phyloP scores from a whole-genome alignment of 495 filamentous ascomycete species.

The Annulohypoxylon nitens region DNA sequence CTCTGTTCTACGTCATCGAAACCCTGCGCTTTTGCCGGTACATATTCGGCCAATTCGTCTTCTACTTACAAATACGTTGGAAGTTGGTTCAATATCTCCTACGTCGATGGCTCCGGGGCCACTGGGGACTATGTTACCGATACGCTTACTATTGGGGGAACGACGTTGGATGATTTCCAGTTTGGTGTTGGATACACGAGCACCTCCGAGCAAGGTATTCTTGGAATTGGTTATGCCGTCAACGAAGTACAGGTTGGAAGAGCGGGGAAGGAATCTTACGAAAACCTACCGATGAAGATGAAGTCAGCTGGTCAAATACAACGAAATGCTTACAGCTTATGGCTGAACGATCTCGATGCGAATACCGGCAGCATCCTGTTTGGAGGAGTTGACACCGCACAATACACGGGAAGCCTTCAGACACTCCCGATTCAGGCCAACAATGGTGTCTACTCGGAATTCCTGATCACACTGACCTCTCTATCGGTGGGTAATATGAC shows the following conservation, averaged over 20 bases:
- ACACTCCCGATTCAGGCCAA: constrained; percentile 80
- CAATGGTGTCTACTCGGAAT: constrained; percentile 73
- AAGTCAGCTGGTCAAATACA: constrained; percentile 76
- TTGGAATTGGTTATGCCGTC: constrained; percentile 88
- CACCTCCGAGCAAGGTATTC: constrained; percentile 78
- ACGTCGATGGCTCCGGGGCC: constrained; percentile 87
- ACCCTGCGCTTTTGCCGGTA: constrained; percentile 71
- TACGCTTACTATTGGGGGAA: constrained; percentile 74
- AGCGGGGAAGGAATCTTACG: constrained; percentile 71
- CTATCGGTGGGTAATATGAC: constrained; percentile 59
- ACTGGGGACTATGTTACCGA: constrained; percentile 88
- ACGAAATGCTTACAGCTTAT: constrained; percentile 87
- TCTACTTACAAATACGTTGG: constrained; percentile 84
- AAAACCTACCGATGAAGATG: constrained; percentile 83
- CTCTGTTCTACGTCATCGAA: constrained; percentile 64
- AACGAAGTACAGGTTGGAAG: constrained; percentile 84
- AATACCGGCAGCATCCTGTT: constrained; percentile 88
- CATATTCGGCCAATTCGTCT: constrained; percentile 79
- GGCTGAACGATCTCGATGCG: constrained; percentile 85
- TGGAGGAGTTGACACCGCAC: constrained; percentile 87
- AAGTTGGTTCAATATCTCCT: constrained; percentile 89
- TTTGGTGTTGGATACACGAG: constrained; percentile 89
- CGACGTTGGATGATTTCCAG: constrained; percentile 74
- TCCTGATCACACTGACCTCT: constrained; percentile 82
- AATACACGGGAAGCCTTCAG: constrained; percentile 77